Percentiles rank a stretch among this genome's conserved stretches.
These are phyloP conservation scores for Dicorynia guianensis DNA, from an alignment of 306 rosid species.

Conservation along the genomic window DNA sequence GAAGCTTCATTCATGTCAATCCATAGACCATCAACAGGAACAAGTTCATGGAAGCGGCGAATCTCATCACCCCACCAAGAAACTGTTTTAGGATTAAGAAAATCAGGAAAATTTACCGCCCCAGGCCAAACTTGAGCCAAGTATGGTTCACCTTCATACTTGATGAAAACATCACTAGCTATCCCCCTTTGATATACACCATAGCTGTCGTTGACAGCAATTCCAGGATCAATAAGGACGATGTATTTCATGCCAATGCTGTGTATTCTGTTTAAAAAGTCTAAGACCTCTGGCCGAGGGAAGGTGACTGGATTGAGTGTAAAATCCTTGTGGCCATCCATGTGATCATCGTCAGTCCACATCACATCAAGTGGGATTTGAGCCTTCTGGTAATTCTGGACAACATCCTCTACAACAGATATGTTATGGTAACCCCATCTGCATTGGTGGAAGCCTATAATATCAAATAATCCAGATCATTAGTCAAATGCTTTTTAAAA, in stretches of 20 bases:
- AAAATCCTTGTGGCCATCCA: conserved; percentile 69
- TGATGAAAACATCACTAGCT: conserved; percentile 53
- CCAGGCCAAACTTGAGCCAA: conserved; percentile 68
- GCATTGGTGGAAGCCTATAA: conserved; percentile 90
- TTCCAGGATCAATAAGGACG: conserved; percentile 65
- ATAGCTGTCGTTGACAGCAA: conserved; percentile 51
- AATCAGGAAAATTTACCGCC: conserved; percentile 57
- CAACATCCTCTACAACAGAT: conserved; percentile 66
- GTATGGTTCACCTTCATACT: conserved; percentile 54
- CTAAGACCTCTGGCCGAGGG: conserved; percentile 50
- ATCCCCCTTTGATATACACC: conserved; percentile 53
- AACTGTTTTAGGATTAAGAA: conserved; percentile 48
- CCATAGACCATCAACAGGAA: conserved; percentile 68
- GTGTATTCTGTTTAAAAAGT: conserved; percentile 51
- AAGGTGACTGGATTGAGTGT: conserved; percentile 66
- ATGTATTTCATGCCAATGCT: conserved; percentile 34
- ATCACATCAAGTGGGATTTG: conserved; percentile 88
- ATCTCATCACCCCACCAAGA: conserved; percentile 56
- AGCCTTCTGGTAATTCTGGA: conserved; percentile 75
- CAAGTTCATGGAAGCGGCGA: conserved; percentile 44
- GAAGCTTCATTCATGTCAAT: conserved; percentile 65
- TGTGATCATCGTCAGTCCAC: conserved; percentile 95
- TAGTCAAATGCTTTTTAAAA: conserved; percentile 1
- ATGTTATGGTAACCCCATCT: conserved; percentile 96
- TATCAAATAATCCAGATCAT: conserved; percentile 15